These are phyloP conservation scores for Aspergillus thermomutatus DNA, from an alignment of 2,329 filamentous ascomycete genomes.

Conservation along the genomic window DNA sequence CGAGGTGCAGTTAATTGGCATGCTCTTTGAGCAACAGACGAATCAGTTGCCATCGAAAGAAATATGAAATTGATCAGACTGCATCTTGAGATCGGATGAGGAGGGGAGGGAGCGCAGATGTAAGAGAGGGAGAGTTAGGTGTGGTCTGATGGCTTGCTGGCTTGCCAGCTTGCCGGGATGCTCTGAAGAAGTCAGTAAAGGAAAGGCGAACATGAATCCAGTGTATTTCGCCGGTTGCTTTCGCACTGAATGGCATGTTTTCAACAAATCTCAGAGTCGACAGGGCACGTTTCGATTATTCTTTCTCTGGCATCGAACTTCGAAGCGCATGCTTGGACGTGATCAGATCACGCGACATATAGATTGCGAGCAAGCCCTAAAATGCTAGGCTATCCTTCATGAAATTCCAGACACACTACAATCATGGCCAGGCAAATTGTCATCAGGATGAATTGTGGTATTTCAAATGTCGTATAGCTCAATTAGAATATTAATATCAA, in stretches of 20 bases:
- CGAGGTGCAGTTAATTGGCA: background rate
- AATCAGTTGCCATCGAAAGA: conserved; percentile 3
- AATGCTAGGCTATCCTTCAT: no score
- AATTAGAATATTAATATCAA: conserved; percentile 16
- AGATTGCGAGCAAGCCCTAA: background rate
- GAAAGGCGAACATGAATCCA: background rate
- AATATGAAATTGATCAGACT: background rate
- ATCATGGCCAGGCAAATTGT: background rate
- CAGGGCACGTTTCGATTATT: background rate
- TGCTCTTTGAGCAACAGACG: conserved; percentile 6
- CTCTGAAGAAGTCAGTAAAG: background rate
- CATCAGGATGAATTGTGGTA: background rate
- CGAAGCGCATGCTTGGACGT: background rate
- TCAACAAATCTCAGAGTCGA: background rate
- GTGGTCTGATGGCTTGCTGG: background rate
- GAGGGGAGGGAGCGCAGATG: background rate
- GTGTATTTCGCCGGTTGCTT: background rate
- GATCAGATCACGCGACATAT: background rate
- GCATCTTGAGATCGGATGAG: conserved; percentile 5
- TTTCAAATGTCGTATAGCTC: conserved; percentile 1
- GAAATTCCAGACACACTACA: background rate
- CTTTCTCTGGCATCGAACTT: background rate
- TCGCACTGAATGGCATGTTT: background rate
- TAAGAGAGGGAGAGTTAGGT: background rate
- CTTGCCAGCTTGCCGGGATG: background rate